A percentile compares a stretch with the other conserved stretches of the same genome.
These are phyloP conservation scores for Protomyces macrosporus DNA, from an alignment of 1,139 yeast genomes.

Conservation along the genomic window DNA sequence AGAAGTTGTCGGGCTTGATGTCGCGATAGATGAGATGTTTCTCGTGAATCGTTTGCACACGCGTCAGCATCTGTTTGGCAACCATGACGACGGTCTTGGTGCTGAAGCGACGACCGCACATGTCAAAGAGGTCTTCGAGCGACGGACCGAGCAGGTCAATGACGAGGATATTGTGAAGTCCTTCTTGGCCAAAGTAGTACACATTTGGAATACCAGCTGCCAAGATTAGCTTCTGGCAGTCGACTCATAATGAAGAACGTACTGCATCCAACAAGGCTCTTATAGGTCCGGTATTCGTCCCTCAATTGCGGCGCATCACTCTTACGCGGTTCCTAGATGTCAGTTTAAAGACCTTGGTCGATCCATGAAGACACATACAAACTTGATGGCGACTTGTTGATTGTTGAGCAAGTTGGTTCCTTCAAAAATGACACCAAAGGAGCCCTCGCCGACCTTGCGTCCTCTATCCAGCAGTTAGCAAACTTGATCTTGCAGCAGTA, in stretches of 20 bases:
- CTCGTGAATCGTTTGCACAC: constrained; percentile 82
- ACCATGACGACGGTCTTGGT: constrained; percentile 85
- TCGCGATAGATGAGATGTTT: constrained; percentile 89
- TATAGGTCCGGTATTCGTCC: constrained; percentile 91
- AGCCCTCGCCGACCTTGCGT: constrained; percentile 95
- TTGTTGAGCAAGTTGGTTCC: constrained; percentile 81
- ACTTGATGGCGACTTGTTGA: constrained; percentile 68
- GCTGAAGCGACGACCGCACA: constrained; percentile 91
- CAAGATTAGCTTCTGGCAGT: background rate
- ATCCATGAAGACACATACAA: constrained; percentile 41
- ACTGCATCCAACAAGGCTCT: constrained; percentile 65
- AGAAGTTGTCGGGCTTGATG: constrained; percentile 91
- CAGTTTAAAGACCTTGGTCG: too few relatives aligned
- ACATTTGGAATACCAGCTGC: constrained; percentile 82
- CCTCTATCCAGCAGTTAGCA: constrained; percentile 43
- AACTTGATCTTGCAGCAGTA: background rate
- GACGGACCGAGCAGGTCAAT: constrained; percentile 94
- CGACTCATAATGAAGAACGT: background rate
- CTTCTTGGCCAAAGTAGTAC: constrained; percentile 96
- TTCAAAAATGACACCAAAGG: constrained; percentile 94
- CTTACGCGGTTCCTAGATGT: constrained; percentile 65
- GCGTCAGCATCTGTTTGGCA: constrained; percentile 83
- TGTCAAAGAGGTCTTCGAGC: constrained; percentile 89
- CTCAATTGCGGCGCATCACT: constrained; percentile 97
- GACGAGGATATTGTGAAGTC: constrained; percentile 86